Evolutionary conservation across 2,329 filamentous ascomycete genomes (phyloP), one percentile per base, ranked within the genome.

Genomic region (Phaeosphaeriaceae sp.): DNA sequence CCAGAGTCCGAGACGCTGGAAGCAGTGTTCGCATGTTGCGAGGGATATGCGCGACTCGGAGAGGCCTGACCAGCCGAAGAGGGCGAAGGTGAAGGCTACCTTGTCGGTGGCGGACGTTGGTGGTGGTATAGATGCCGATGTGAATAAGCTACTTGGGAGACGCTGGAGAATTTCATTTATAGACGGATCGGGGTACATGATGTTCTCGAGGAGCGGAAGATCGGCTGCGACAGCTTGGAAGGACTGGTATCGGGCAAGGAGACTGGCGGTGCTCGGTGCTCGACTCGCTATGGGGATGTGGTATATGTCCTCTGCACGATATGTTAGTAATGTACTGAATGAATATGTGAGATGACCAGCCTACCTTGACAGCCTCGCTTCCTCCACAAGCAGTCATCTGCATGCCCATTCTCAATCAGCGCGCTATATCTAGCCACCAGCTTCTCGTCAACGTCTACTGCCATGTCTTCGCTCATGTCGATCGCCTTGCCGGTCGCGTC

Each of bases 1-100:
- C 95, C 95, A 99, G 1, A 99, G 83, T 0, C 95, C 95, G 0
- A 98, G 83, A 1, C 93, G 88, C 58, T 95, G 88, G 71, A 96
- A 91, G 74, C 95, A 99, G 20, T 92, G 91, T 57, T 89, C 85
- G 76, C 95, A 99, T 4, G 88, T 88, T 6, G 91, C 89, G 17
- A 94, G 86, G 59, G 92, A 90, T 42, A 89, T 87, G 21, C 90
- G 86, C 1, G 87, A 80, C 54, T 72, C 88, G 76, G 69, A 88
- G 78, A 72, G 83, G 78, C 79, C 81, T n/a, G 73, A 72, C 82
- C 82, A 84, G 58, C 82, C 82, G 58, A 80, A 81, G 20, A 83
- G 67, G 2, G 81, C 74, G 31, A 77, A 72, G 19, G 68, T 58
- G 47, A 77, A 74, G 22, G 75, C 69, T 31, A 67, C 59, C 20